A percentile compares a stretch with the other conserved stretches of the same genome.
These are phyloP conservation scores for Stachybotrys elegans DNA, from an alignment of 2,329 filamentous ascomycete genomes.

Conservation along the genomic window DNA sequence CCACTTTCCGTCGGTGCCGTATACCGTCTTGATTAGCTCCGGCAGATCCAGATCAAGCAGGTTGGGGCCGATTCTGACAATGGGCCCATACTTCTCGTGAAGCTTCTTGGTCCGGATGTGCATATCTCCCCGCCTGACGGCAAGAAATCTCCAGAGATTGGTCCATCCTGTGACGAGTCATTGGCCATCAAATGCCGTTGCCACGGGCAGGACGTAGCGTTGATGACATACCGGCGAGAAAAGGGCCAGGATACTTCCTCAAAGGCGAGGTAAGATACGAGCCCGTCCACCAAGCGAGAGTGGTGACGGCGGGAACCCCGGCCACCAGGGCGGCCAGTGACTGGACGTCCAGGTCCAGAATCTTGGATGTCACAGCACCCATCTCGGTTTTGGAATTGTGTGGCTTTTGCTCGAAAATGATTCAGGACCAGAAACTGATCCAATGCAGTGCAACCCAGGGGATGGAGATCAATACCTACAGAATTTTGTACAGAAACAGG, in stretches of 20 bases:
- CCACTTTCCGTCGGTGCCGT: conserved; percentile 19
- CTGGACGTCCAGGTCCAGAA: neutral
- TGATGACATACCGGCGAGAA: conserved; percentile 10
- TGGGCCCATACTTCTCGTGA: conserved; percentile 23
- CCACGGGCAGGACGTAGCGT: neutral
- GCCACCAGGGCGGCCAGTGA: neutral
- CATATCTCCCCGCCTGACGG: conserved; percentile 13
- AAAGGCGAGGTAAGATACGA: conserved; percentile 11
- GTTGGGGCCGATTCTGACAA: conserved; percentile 24
- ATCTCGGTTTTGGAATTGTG: neutral
- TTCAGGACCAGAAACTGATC: no score
- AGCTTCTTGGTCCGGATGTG: conserved; percentile 17
- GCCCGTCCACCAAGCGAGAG: conserved; percentile 4
- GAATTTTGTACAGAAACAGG: no score
- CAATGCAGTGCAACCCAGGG: no score
- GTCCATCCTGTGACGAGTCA: conserved; percentile 15
- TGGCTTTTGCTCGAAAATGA: no score
- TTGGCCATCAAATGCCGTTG: conserved; percentile 3
- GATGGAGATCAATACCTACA: no score
- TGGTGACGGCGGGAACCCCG: neutral
- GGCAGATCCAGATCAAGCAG: conserved; percentile 19
- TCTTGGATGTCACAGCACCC: neutral
- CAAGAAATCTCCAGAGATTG: conserved; percentile 20
- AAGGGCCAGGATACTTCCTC: conserved; percentile 13
- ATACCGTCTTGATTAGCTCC: conserved; percentile 20